Percentiles rank a stretch among this genome's conserved stretches.
Conservation (phyloP, 2,329 filamentous ascomycete species). For the Xylaria sp. region DNA sequence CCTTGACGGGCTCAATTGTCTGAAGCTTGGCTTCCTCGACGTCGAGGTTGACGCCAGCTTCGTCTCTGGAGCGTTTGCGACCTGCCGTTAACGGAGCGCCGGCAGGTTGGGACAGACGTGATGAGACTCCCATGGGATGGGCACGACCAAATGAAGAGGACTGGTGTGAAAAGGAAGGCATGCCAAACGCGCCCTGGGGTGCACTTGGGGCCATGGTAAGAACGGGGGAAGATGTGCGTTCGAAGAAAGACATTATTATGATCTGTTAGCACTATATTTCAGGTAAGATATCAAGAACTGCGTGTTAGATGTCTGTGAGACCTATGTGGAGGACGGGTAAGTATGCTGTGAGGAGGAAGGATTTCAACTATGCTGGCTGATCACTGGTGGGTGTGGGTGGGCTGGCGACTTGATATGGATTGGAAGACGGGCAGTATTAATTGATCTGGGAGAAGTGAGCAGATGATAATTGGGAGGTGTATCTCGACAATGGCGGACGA, state of each 20-base stretch:
- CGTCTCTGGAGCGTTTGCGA: constrained; percentile 80
- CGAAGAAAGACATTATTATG: constrained; percentile 52
- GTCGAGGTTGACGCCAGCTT: constrained; percentile 74
- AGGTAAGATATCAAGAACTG: constrained; percentile 47
- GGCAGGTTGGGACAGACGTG: constrained; percentile 49
- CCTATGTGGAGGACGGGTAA: constrained; percentile 18
- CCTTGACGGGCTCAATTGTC: constrained; percentile 56
- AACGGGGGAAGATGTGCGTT: constrained; percentile 52
- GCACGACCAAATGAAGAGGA: constrained; percentile 47
- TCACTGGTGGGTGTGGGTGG: constrained; percentile 25
- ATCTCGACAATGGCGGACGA: constrained; percentile 15
- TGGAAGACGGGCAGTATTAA: constrained; percentile 33
- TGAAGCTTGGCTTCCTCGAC: constrained; percentile 55
- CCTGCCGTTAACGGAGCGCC: constrained; percentile 60
- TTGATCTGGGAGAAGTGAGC: constrained; percentile 44
- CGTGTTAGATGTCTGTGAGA: constrained; percentile 41
- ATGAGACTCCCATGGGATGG: constrained; percentile 50
- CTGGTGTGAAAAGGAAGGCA: constrained; percentile 54
- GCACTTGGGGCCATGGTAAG: constrained; percentile 57
- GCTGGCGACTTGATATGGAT: constrained; percentile 28
- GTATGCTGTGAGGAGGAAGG: constrained; percentile 35
- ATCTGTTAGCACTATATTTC: constrained; percentile 48
- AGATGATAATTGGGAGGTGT: constrained; percentile 33
- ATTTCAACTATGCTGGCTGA: constrained; percentile 32
- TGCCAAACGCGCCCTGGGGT: constrained; percentile 55